Conservation (phyloP, 305 asterid genomes). For the Striga hermonthica region DNA sequence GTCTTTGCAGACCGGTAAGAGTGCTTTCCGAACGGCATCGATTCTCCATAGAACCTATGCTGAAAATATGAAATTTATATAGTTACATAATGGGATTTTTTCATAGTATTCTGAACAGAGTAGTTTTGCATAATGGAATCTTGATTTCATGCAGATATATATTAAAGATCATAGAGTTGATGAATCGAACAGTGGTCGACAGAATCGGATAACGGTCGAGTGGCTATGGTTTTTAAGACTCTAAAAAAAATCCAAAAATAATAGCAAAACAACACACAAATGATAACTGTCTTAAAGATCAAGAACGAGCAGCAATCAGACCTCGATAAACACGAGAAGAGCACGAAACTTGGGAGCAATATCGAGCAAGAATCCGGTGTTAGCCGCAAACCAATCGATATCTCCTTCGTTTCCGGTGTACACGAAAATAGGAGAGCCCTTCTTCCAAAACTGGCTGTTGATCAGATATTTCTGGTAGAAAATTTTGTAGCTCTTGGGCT, state of each 20-base stretch:
- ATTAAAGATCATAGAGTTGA: too few species aligned
- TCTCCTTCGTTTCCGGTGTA: conserved; percentile 82
- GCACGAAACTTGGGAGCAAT: conserved; percentile 70
- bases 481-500: conserved; percentile 49
- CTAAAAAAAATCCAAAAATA: not conserved
- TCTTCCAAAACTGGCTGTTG: conserved; percentile 53
- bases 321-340: conserved; percentile 68
- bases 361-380: conserved; percentile 70
- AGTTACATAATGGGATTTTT: too few species aligned
- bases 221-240: not conserved
- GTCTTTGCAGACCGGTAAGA: conserved; percentile 54
- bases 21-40: conserved; percentile 62
- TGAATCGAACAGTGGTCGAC: too few species aligned
- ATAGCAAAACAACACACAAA: not conserved
- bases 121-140: too few species aligned
- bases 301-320: conserved; percentile 17
- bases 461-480: conserved; percentile 71
- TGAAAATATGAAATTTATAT: conserved; percentile 22
- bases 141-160: too few species aligned
- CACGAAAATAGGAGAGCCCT: conserved; percentile 63
- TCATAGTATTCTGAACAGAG: too few species aligned
- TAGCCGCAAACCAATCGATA: conserved; percentile 78
- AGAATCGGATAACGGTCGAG: too few species aligned
- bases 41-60: conserved; percentile 83
- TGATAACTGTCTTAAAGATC: not conserved